A percentile compares a stretch with the other conserved stretches of the same genome.
Evolutionary conservation across 2,329 filamentous ascomycete genomes (phyloP).

Genomic region (Phaeophleospora eucalypticola): DNA sequence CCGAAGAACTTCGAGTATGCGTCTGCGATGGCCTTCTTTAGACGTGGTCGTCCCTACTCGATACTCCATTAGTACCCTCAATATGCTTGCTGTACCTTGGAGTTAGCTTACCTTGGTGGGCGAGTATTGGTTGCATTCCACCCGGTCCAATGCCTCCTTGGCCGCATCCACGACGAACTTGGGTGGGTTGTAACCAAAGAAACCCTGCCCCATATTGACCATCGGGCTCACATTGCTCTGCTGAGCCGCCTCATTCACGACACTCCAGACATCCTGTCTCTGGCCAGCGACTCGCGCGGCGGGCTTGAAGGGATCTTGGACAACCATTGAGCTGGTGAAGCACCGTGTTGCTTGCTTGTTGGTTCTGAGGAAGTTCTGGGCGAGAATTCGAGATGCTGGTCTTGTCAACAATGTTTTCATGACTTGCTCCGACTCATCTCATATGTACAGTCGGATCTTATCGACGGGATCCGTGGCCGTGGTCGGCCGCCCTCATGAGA

Average conservation of each 20-base stretch:
- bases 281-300: conserved; percentile 52
- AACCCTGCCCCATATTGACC: conserved; percentile 68
- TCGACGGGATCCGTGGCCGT: background rate
- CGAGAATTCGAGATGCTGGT: background rate
- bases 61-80: too few species aligned
- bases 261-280: conserved; percentile 60
- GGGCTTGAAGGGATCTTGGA: conserved; percentile 45
- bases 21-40: conserved; percentile 89
- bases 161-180: conserved; percentile 87
- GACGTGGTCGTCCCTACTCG: conserved; percentile 69
- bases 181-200: conserved; percentile 93
- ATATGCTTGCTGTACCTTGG: too few species aligned
- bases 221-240: conserved; percentile 62
- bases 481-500: background rate
- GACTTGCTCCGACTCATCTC: background rate
- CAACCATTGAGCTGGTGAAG: conserved; percentile 26
- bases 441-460: background rate
- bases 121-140: conserved; percentile 98
- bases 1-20: conserved; percentile 90
- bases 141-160: conserved; percentile 79
- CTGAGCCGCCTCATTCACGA: conserved; percentile 64
- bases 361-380: background rate
- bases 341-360: conserved; percentile 4
- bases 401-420: conserved; percentile 1
- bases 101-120: conserved; percentile 71